phyloP scores from a whole-genome alignment of 2,329 filamentous ascomycete species.

The Colletotrichum lindemuthianum region DNA sequence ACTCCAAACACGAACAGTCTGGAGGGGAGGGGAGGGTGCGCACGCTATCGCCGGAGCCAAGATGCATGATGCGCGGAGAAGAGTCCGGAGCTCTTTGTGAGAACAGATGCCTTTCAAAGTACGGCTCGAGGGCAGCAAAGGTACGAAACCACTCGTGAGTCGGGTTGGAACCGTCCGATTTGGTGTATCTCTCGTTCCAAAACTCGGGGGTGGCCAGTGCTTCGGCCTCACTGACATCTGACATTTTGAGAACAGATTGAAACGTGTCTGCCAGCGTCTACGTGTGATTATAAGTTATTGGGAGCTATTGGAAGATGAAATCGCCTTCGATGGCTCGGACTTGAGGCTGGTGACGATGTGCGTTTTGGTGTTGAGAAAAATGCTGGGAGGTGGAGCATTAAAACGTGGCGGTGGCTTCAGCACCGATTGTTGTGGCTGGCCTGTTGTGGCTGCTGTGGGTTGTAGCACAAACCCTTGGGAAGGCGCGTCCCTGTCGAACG shows the following conservation, averaged over 20 bases:
- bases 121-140: conserved; percentile 58
- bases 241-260: not conserved
- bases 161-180: conserved; percentile 48
- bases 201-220: conserved; percentile 53
- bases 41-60: conserved; percentile 68
- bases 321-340: too few species aligned
- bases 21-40: not conserved
- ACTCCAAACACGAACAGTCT: not conserved
- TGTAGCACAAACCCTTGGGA: too few species aligned
- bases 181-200: conserved; percentile 61
- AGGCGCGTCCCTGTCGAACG: too few species aligned
- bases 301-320: too few species aligned
- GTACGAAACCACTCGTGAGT: conserved; percentile 65
- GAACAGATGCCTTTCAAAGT: conserved; percentile 57
- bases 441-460: too few species aligned
- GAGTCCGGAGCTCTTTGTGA: conserved; percentile 38
- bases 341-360: too few species aligned
- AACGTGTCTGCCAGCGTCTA: too few species aligned
- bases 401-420: too few species aligned
- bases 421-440: too few species aligned
- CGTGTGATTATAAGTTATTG: too few species aligned
- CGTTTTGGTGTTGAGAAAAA: too few species aligned
- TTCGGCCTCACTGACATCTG: conserved; percentile 25
- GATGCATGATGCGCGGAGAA: conserved; percentile 59
- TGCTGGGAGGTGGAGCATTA: too few species aligned